Percentiles rank a stretch among this genome's conserved stretches.
Conservation (phyloP, 2,329 filamentous ascomycete genomes). For the Neopestalotiopsis sp. region DNA sequence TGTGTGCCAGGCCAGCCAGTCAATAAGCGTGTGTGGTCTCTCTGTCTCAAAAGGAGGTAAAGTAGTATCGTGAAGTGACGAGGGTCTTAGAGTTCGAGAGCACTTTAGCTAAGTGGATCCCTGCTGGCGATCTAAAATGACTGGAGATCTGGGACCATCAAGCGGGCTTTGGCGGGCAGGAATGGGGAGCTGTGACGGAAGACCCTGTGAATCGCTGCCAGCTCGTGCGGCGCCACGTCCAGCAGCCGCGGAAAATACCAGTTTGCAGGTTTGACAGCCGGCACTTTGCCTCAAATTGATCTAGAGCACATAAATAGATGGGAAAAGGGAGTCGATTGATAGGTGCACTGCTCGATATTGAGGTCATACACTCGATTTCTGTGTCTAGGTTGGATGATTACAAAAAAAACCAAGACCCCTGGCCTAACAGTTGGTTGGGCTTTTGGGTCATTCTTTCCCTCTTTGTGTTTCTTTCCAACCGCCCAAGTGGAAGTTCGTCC, state of each 20-base stretch:
- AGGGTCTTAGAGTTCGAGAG: conserved; percentile 1
- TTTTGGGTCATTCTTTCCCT: background rate
- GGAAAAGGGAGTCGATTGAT: background rate
- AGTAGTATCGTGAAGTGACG: background rate
- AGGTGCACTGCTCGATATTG: background rate
- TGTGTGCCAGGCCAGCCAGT: too few species aligned
- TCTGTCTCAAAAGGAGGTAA: background rate
- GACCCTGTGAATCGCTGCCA: background rate
- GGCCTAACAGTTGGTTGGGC: too few species aligned
- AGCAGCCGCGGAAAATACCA: background rate
- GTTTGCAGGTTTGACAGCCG: background rate
- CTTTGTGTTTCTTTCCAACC: background rate
- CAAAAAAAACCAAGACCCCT: background rate
- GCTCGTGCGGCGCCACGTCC: background rate
- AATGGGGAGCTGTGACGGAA: background rate
- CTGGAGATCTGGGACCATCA: background rate
- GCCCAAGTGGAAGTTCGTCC: background rate
- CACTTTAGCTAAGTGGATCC: background rate
- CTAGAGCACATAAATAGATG: background rate
- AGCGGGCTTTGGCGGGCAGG: background rate
- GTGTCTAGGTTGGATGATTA: background rate
- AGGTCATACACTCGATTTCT: conserved; percentile 9
- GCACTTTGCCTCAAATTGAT: background rate
- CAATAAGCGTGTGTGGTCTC: background rate
- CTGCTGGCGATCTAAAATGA: background rate